Evolutionary conservation across 768 basidiomycete species (phyloP).

Genomic region (Suillus alpinus): DNA sequence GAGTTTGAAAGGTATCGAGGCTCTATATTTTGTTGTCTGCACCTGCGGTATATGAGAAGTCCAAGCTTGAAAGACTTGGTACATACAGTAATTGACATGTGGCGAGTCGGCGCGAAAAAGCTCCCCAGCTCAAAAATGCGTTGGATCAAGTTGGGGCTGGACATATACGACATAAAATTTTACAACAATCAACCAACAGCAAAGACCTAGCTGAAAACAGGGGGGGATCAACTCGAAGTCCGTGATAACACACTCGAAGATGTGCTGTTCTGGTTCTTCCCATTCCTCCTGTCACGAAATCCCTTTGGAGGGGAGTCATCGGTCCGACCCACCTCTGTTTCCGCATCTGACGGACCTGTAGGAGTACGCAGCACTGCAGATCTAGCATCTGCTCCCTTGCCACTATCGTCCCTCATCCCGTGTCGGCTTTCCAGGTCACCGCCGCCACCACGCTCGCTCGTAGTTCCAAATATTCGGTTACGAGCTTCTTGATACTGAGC

Average conservation of each 20-base stretch:
- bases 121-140: not conserved
- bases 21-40: not conserved
- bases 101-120: not conserved
- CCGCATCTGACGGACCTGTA: constrained; percentile 24
- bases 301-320: constrained; percentile 20
- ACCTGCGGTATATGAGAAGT: not conserved
- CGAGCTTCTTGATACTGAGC: constrained; percentile 72
- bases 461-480: constrained; percentile 63
- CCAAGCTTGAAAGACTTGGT: not conserved
- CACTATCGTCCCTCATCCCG: not conserved
- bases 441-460: constrained; percentile 9
- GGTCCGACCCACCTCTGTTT: constrained; percentile 4
- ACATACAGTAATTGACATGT: not conserved
- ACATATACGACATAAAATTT: not conserved
- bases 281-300: constrained; percentile 24
- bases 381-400: not conserved
- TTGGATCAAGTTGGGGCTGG: not conserved
- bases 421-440: not conserved
- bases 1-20: not conserved
- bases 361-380: constrained; percentile 27
- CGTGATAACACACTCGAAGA: not conserved
- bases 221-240: not conserved
- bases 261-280: constrained; percentile 11
- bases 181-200: not conserved
- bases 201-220: not conserved